Conservation (phyloP, 331 rosid species). For the Spiraea crenata region DNA sequence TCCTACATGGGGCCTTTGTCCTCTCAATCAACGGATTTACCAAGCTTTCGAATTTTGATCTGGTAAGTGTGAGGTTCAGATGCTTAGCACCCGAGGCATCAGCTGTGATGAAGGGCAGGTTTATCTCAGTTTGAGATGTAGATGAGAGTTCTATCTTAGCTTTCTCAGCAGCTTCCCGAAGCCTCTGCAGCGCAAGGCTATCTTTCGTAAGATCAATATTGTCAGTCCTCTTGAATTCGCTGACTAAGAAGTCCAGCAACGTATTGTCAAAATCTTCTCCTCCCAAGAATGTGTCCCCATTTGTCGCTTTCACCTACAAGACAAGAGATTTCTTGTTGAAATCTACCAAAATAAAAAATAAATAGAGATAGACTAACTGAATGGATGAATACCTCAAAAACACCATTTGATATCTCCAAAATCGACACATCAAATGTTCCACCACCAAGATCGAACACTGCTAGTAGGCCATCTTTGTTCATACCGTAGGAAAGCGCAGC, state of each 20-base stretch:
- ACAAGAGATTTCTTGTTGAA: not conserved
- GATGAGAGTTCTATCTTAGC: conserved; percentile 88
- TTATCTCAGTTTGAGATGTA: conserved; percentile 86
- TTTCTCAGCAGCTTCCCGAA: conserved; percentile 86
- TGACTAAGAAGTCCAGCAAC: conserved; percentile 64
- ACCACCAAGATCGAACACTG: conserved; percentile 93
- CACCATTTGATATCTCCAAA: conserved; percentile 95
- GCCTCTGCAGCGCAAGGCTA: conserved; percentile 85
- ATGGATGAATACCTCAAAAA: conserved; percentile 62
- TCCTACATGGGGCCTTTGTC: conserved; percentile 72
- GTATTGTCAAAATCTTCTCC: conserved; percentile 88
- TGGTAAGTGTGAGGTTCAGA: conserved; percentile 68
- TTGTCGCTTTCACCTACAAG: conserved; percentile 83
- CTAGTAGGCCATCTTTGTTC: conserved; percentile 93
- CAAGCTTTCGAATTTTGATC: conserved; percentile 69
- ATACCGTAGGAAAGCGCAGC: conserved; percentile 97
- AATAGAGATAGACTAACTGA: not conserved
- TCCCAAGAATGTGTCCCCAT: conserved; percentile 84
- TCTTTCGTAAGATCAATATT: conserved; percentile 73
- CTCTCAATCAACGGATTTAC: conserved; percentile 73
- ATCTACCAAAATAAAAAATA: not conserved
- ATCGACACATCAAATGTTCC: conserved; percentile 98
- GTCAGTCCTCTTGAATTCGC: conserved; percentile 66
- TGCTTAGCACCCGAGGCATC: conserved; percentile 86
- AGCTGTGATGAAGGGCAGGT: conserved; percentile 83